These are phyloP conservation scores for Apiospora hydei DNA, from an alignment of 2,329 filamentous ascomycete species.

Conservation along the genomic window DNA sequence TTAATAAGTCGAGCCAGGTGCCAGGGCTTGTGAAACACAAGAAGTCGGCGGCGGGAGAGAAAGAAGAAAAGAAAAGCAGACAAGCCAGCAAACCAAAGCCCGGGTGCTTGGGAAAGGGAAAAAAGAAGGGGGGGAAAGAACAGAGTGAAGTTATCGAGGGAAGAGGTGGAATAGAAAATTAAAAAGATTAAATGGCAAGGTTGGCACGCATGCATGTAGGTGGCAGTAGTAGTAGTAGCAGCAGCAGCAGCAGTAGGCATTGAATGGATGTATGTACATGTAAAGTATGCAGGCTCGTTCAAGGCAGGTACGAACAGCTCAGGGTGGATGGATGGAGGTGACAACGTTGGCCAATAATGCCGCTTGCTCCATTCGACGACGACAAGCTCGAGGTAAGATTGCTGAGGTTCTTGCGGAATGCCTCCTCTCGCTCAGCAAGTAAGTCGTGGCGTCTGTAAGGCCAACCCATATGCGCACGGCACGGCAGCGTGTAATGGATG, in stretches of 20 bases:
- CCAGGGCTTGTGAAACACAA: background rate
- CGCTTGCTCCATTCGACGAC: background rate
- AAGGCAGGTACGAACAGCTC: background rate
- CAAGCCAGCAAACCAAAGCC: background rate
- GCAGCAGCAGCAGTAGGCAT: too few relatives aligned
- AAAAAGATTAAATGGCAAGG: background rate
- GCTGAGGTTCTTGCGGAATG: background rate
- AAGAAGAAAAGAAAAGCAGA: background rate
- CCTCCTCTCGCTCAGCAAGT: background rate
- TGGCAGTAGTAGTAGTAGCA: background rate
- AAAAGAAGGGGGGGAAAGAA: background rate
- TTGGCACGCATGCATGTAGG: background rate
- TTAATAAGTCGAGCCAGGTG: background rate
- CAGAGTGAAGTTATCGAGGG: background rate
- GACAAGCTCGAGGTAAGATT: slow-evolving; percentile 2
- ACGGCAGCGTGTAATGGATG: background rate
- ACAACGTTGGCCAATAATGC: background rate
- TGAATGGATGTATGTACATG: background rate
- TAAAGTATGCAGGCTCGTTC: background rate
- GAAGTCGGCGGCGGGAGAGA: too few relatives aligned
- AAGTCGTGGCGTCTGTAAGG: background rate
- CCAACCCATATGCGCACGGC: background rate
- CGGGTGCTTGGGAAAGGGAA: background rate
- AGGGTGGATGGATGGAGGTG: background rate
- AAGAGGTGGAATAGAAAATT: slow-evolving; percentile 1